Conservation (phyloP, 1,284 basidiomycete genomes). For the Leccinum ponderosum region DNA sequence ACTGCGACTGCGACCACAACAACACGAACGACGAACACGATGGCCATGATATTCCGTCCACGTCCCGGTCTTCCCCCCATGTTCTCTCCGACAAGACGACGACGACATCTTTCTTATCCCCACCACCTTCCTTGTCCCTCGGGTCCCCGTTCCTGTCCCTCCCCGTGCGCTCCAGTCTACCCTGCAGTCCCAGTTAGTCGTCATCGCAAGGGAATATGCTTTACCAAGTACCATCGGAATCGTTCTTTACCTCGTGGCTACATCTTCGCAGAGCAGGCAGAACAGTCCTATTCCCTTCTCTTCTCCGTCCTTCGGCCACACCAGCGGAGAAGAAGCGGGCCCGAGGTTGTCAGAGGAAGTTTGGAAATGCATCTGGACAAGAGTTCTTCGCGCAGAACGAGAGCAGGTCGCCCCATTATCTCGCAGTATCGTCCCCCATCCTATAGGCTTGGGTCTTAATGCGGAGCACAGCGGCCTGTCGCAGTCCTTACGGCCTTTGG, state of each 20-base stretch:
- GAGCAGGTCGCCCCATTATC: conserved; percentile 49
- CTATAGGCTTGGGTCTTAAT: conserved; percentile 43
- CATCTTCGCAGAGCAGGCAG: conserved; percentile 31
- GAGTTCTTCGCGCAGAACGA: conserved; percentile 65
- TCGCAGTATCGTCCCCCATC: conserved; percentile 40
- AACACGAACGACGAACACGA: too few relatives aligned
- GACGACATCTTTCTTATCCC: too few relatives aligned
- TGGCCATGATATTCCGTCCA: too few relatives aligned
- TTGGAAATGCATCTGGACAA: conserved; percentile 80
- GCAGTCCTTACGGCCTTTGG: conserved; percentile 29
- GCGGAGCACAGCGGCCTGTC: conserved; percentile 39
- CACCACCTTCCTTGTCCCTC: too few relatives aligned
- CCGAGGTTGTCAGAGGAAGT: conserved; percentile 80
- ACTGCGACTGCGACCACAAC: too few relatives aligned
- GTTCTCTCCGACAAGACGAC: too few relatives aligned
- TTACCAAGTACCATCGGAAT: conserved; percentile 78
- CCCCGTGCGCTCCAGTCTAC: conserved; percentile 60
- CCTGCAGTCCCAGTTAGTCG: conserved; percentile 67
- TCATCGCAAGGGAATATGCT: conserved; percentile 87
- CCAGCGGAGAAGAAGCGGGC: conserved; percentile 57
- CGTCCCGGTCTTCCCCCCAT: too few relatives aligned
- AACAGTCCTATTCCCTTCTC: conserved; percentile 13
- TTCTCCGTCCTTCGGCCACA: conserved; percentile 24
- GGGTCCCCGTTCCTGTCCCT: too few relatives aligned
- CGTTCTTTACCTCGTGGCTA: conserved; percentile 70